phyloP scores from a whole-genome alignment of 495 filamentous ascomycete species.

The Astrothelium subdiscretum region DNA sequence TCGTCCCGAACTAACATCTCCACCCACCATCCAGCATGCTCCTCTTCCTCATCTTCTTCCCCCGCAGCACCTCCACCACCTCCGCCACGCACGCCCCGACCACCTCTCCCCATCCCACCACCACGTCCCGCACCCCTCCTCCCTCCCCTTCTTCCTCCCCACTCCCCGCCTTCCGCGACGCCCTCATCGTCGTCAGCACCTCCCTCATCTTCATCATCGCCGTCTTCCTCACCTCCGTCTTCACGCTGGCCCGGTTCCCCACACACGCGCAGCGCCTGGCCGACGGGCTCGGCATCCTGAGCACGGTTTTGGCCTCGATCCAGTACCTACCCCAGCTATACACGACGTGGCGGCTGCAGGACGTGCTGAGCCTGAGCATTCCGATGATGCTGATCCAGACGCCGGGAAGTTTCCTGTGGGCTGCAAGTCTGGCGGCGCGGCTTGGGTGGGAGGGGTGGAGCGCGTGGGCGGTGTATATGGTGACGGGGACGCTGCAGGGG shows the following conservation, averaged over 20 bases:
- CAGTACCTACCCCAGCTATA: conserved; percentile 95
- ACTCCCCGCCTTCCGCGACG: conserved; percentile 61
- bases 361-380: conserved; percentile 80
- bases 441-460: conserved; percentile 84
- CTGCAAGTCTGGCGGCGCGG: conserved; percentile 67
- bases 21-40: conserved; percentile 21
- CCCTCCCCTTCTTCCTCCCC: conserved; percentile 26
- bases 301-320: conserved; percentile 66
- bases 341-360: conserved; percentile 72
- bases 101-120: conserved; percentile 26
- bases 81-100: conserved; percentile 23
- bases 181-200: conserved; percentile 54
- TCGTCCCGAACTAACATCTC: background rate
- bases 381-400: conserved; percentile 99
- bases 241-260: conserved; percentile 45
- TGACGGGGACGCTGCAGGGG: conserved; percentile 81
- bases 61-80: conserved; percentile 20
- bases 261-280: conserved; percentile 60
- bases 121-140: conserved; percentile 19
- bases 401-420: conserved; percentile 81
- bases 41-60: conserved; percentile 35
- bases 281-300: conserved; percentile 66
- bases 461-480: conserved; percentile 77
- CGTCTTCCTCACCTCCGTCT: conserved; percentile 52
- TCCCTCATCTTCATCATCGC: conserved; percentile 61